Percentiles rank a stretch among this genome's conserved stretches.
Evolutionary conservation across 2,329 filamentous ascomycete genomes (phyloP).

Genomic region (Coniella lustricola): DNA sequence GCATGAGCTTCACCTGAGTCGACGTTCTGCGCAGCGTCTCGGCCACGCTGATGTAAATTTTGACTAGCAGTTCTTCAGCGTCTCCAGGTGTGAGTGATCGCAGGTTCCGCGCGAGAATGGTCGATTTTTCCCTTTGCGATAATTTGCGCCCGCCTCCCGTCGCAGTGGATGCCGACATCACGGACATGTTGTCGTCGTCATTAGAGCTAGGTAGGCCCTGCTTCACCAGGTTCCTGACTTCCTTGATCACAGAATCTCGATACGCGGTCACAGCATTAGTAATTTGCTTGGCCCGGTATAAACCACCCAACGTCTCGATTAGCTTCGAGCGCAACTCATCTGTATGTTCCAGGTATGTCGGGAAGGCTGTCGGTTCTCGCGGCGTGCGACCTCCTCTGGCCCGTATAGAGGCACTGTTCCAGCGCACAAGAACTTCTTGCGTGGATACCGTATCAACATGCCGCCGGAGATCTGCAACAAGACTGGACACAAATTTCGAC

Average conservation of each 20-base stretch:
- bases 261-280: constrained; percentile 76
- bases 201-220: constrained; percentile 83
- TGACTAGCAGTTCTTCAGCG: constrained; percentile 73
- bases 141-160: constrained; percentile 55
- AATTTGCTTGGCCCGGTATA: constrained; percentile 77
- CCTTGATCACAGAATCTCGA: constrained; percentile 73
- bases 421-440: constrained; percentile 72
- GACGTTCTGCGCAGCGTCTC: constrained; percentile 80
- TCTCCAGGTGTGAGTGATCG: constrained; percentile 76
- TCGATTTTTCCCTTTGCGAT: constrained; percentile 82
- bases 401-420: constrained; percentile 71
- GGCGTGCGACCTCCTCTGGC: constrained; percentile 56
- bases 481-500: constrained; percentile 65
- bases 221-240: constrained; percentile 79
- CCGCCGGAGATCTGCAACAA: constrained; percentile 72
- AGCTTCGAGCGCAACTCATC: constrained; percentile 65
- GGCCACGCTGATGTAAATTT: constrained; percentile 79
- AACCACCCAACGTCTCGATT: constrained; percentile 62
- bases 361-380: constrained; percentile 61
- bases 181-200: constrained; percentile 88
- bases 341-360: constrained; percentile 70
- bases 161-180: constrained; percentile 76
- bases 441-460: constrained; percentile 69
- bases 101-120: constrained; percentile 79
- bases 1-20: constrained; percentile 87